Base-by-base conservation (phyloP, 1,139 yeast genomes). In the Zygoascus meyerae region DNA sequence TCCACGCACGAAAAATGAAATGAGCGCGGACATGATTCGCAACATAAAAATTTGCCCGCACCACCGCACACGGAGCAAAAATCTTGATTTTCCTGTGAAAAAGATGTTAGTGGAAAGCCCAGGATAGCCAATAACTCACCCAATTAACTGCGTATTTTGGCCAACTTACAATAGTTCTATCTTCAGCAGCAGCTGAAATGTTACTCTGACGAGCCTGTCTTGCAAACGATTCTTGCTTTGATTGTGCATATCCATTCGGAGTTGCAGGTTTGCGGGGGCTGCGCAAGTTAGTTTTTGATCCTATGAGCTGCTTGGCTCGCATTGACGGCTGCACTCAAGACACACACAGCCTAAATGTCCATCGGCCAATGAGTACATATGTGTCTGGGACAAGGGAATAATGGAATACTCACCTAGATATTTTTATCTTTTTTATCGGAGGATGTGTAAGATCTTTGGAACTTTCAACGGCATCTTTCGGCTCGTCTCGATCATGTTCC, bases 1-100 rank as follows among this genome's bases (percentile, higher is more conserved):
- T 86, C 85, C 53, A 92, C 78, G 63, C 98, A 92, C 10, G 86
- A 74, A 60, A 92, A 87, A 62, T 92, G 98, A 64, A 90, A 92
- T 1, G 96, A 86, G 58, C 76, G 77, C 0, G 97, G 96, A 65
- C 98, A 92, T 2, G 86, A 74, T 57, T 92, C 98, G 67, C 98
- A 92, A 65, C 97, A 92, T 29, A 92, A 72, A 55, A 92, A 87
- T 34, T 86, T 74, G 7, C 98, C 98, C 0, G 90, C 72, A 26
- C 89, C 87, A 1, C 94, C 89, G 67, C 98, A 92, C 0, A 94
- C 75, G 18, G 85, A 73, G 60, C 98, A 92, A 62, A 75, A 89
- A 64, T 92, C 98, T 55, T 90, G 94, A 62, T 92, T 92, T 52
- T 79, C 74, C 52, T 69, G 35, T 9, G 21, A 16, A n/a, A n/a